Conservation (phyloP, 495 filamentous ascomycete genomes). For the Aspergillus ellipticus region DNA sequence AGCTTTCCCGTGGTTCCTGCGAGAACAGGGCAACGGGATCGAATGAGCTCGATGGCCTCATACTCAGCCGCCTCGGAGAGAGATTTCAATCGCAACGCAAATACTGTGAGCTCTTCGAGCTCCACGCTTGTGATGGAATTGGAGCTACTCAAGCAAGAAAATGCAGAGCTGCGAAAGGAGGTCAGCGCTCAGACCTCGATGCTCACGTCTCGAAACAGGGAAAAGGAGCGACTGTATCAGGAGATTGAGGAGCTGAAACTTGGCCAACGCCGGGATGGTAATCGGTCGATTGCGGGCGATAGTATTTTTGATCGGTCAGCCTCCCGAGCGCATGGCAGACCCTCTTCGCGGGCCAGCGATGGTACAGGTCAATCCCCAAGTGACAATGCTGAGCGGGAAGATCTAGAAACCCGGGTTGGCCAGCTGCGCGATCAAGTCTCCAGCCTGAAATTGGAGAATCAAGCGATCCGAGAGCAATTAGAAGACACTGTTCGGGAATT, state of each 20-base stretch:
- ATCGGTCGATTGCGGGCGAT: conserved; percentile 70
- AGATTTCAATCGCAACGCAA: conserved; percentile 53
- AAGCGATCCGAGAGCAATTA: conserved; percentile 71
- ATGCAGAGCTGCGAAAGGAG: conserved; percentile 85
- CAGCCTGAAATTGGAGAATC: conserved; percentile 76
- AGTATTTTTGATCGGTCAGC: conserved; percentile 91
- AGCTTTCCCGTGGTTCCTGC: conserved; percentile 23
- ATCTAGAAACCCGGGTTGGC: conserved; percentile 75
- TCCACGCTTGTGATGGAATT: conserved; percentile 66
- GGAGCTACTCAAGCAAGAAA: conserved; percentile 83
- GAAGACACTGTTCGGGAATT: conserved; percentile 63
- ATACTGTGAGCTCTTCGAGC: conserved; percentile 52
- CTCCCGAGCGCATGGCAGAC: conserved; percentile 73
- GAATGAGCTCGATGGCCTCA: conserved; percentile 54
- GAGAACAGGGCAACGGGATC: conserved; percentile 49
- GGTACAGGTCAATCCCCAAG: conserved; percentile 63
- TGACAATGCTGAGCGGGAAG: conserved; percentile 80
- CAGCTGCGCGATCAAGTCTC: conserved; percentile 83
- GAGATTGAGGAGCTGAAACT: conserved; percentile 97
- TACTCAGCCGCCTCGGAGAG: conserved; percentile 58
- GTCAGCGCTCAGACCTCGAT: conserved; percentile 95
- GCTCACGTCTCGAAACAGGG: conserved; percentile 92
- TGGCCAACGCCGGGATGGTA: conserved; percentile 64
- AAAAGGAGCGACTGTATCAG: conserved; percentile 90
- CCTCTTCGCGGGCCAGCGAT: conserved; percentile 69